Conservation (phyloP, 1,139 yeast genomes). For the Diutina siamensis region DNA sequence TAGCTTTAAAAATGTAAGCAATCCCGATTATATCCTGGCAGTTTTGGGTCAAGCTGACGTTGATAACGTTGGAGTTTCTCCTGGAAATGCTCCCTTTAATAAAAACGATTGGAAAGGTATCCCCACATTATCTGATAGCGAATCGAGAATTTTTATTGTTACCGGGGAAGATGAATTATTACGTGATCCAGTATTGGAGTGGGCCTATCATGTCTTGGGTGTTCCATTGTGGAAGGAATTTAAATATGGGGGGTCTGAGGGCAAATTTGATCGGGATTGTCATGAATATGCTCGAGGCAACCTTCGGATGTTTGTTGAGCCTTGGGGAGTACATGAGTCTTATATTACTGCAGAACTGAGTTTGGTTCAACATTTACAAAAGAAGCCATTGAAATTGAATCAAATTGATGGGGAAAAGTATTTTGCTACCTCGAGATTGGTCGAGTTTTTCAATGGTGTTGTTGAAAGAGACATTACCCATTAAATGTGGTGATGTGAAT, state of each 20-base stretch:
- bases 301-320: constrained; percentile 23
- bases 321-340: constrained; percentile 35
- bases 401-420: constrained; percentile 12
- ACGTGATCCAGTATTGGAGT: constrained; percentile 1
- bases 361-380: constrained; percentile 7
- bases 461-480: not conserved
- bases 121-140: not conserved
- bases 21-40: not conserved
- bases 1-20: not conserved
- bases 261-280: constrained; percentile 6
- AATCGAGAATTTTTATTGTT: not conserved
- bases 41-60: not conserved
- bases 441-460: constrained; percentile 8
- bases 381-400: constrained; percentile 7
- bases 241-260: constrained; percentile 15
- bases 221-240: constrained; percentile 12
- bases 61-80: not conserved
- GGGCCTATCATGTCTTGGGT: constrained; percentile 1
- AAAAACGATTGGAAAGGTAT: constrained; percentile 6
- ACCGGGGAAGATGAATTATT: constrained; percentile 6
- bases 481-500: not conserved
- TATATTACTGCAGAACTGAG: constrained; percentile 22
- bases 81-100: not conserved
- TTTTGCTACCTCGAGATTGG: constrained; percentile 9
- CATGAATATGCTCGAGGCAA: constrained; percentile 11